phyloP scores from a whole-genome alignment of 129 eudicot genomes.

The Lactuca sativa region DNA sequence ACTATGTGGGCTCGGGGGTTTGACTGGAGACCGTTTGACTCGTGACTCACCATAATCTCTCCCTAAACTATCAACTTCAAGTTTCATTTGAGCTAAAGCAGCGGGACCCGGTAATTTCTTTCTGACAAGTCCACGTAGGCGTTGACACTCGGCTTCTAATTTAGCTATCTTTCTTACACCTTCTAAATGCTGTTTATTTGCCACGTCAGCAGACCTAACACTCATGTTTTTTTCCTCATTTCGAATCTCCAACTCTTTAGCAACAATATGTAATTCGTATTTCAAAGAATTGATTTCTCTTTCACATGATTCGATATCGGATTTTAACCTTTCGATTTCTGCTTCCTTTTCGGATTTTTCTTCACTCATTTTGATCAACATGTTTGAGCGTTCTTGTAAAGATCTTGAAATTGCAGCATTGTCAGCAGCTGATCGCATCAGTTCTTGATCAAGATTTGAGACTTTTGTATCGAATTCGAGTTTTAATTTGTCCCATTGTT shows the following conservation, averaged over 20 bases:
- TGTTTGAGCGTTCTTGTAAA: constrained; percentile 85
- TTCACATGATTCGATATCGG: constrained; percentile 81
- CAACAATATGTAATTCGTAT: constrained; percentile 82
- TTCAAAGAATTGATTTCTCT: constrained; percentile 85
- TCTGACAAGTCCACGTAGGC: constrained; percentile 88
- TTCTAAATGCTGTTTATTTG: constrained; percentile 88
- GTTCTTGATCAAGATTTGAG: constrained; percentile 69
- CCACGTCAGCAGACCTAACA: constrained; percentile 85
- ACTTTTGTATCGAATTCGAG: constrained; percentile 66
- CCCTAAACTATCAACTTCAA: constrained; percentile 87
- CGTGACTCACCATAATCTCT: constrained; percentile 83
- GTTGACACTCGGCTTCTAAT: constrained; percentile 95
- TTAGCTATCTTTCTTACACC: constrained; percentile 88
- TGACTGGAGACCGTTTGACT: constrained; percentile 66
- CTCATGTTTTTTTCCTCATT: constrained; percentile 95
- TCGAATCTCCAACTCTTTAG: constrained; percentile 88
- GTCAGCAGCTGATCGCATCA: constrained; percentile 75
- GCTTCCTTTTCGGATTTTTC: constrained; percentile 92
- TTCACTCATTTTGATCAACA: constrained; percentile 72
- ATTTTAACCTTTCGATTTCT: constrained; percentile 66
- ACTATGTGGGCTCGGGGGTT: constrained; percentile 64
- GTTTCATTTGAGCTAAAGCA: constrained; percentile 95
- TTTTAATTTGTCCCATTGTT: constrained; percentile 74
- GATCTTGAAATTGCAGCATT: constrained; percentile 85
- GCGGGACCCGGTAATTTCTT: constrained; percentile 99